A percentile compares a stretch with the other conserved stretches of the same genome.
These are phyloP conservation scores for Pythium myriotylum DNA, from an alignment of 352 stramenopile species.

Conservation along the genomic window DNA sequence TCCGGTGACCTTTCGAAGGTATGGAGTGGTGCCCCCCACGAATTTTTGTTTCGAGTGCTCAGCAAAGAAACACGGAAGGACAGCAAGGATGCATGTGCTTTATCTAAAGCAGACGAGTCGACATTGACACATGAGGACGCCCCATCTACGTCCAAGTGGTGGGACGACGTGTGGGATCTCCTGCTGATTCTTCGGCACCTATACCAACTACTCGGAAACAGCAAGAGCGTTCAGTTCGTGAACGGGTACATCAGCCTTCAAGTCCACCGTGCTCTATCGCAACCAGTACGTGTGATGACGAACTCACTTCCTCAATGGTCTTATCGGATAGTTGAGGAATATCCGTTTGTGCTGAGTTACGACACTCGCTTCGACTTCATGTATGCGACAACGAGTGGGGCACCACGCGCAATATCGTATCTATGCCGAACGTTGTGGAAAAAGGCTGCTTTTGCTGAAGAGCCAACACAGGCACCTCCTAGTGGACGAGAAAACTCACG, in stretches of 20 bases:
- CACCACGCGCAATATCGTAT: conserved; percentile 70
- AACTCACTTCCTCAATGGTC: conserved; percentile 62
- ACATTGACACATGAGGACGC: too few relatives aligned
- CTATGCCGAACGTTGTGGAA: conserved; percentile 72
- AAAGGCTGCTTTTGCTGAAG: conserved; percentile 48
- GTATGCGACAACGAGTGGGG: conserved; percentile 67
- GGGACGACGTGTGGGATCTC: conserved; percentile 69
- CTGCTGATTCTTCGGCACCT: conserved; percentile 47
- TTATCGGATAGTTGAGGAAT: conserved; percentile 53
- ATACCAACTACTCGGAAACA: conserved; percentile 26
- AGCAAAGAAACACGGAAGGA: conserved; percentile 6
- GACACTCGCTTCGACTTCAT: conserved; percentile 69
- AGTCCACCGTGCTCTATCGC: conserved; percentile 53
- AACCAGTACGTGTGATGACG: conserved; percentile 67
- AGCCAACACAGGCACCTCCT: conserved; percentile 23
- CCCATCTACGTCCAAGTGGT: conserved; percentile 25
- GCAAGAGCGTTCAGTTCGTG: conserved; percentile 33
- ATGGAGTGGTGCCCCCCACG: conserved; percentile 51
- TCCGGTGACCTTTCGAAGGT: conserved; percentile 24
- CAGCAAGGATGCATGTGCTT: too few relatives aligned
- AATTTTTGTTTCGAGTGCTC: conserved; percentile 61
- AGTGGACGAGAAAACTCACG: conserved; percentile 13
- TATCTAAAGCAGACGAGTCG: not conserved
- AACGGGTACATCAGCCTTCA: conserved; percentile 67
- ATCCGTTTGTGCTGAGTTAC: conserved; percentile 66